These are phyloP conservation scores for Tetrahymena elliotti DNA, from an alignment of 73 alveolate genomes.

Conservation along the genomic window DNA sequence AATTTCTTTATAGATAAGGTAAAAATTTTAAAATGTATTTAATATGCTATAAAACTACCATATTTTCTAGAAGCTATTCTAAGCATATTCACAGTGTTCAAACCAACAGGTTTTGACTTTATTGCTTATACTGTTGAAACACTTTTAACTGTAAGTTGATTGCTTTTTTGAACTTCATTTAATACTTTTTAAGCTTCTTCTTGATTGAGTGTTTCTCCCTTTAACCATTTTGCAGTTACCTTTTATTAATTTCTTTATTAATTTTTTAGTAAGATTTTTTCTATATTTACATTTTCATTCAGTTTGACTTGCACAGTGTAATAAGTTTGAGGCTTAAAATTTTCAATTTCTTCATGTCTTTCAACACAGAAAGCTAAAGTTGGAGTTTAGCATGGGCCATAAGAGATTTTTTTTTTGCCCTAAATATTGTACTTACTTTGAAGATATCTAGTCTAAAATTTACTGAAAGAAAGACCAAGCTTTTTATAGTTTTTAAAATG, in stretches of 20 bases:
- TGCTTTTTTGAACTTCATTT: neutral
- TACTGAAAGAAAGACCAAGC: constrained; percentile 96
- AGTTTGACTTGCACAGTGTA: constrained; percentile 51
- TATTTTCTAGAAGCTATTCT: constrained; percentile 60
- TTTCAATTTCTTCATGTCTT: constrained; percentile 88
- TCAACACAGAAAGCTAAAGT: constrained; percentile 97
- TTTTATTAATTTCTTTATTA: neutral
- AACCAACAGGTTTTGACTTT: constrained; percentile 69
- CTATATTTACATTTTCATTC: constrained; percentile 1
- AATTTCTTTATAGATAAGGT: neutral
- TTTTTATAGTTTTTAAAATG: constrained; percentile 77
- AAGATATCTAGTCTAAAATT: constrained; percentile 89
- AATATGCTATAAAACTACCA: neutral
- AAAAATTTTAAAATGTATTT: neutral
- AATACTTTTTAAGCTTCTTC: constrained; percentile 12
- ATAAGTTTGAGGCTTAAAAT: constrained; percentile 88
- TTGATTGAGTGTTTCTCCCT: constrained; percentile 1
- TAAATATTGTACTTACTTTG: constrained; percentile 60
- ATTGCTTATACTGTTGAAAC: neutral
- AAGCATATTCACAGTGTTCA: constrained; percentile 89
- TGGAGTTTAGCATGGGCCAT: constrained; percentile 99
- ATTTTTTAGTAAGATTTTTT: neutral
- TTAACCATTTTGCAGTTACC: neutral
- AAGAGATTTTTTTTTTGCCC: constrained; percentile 66
- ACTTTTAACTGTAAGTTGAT: neutral